Conservation (phyloP, 345 rosid species). For the Linum lewisii region DNA sequence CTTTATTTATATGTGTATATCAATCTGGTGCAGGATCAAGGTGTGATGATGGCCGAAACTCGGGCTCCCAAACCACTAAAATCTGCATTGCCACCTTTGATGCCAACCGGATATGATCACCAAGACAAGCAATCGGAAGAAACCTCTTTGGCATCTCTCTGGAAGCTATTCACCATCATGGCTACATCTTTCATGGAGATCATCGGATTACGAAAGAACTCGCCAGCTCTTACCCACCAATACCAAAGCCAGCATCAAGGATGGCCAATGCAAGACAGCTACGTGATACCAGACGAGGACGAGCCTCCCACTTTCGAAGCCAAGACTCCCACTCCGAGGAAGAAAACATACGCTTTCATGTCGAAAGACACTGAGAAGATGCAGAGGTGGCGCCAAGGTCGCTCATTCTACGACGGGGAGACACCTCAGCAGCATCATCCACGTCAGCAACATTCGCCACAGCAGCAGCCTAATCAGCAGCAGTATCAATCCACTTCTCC, state of each 20-base stretch:
- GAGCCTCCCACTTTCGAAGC: slow-evolving; percentile 83
- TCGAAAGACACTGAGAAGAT: slow-evolving; percentile 85
- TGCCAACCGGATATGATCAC: slow-evolving; percentile 46
- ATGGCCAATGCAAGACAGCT: slow-evolving; percentile 76
- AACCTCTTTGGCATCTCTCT: slow-evolving; percentile 55
- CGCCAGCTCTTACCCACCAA: slow-evolving; percentile 19
- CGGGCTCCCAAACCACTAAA: slow-evolving; percentile 46
- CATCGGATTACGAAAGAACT: slow-evolving; percentile 43
- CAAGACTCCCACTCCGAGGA: slow-evolving; percentile 67
- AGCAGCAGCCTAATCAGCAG: slow-evolving; percentile 16
- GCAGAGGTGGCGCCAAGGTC: slow-evolving; percentile 80
- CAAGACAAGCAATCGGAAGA: slow-evolving; percentile 76
- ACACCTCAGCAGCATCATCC: slow-evolving; percentile 44
- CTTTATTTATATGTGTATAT: neutral
- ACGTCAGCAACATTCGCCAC: slow-evolving; percentile 34
- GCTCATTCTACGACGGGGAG: slow-evolving; percentile 58
- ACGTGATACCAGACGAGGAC: slow-evolving; percentile 60
- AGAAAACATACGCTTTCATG: slow-evolving; percentile 90
- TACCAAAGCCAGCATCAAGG: slow-evolving; percentile 23
- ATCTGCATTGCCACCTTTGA: slow-evolving; percentile 62
- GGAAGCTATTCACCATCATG: slow-evolving; percentile 41
- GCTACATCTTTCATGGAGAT: slow-evolving; percentile 52
- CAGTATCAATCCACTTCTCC: slow-evolving; percentile 56
- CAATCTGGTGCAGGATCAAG: slow-evolving; percentile 41
- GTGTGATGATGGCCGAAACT: slow-evolving; percentile 13